Conservation (phyloP, 352 stramenopile genomes). For the Saprolegnia parasitica region DNA sequence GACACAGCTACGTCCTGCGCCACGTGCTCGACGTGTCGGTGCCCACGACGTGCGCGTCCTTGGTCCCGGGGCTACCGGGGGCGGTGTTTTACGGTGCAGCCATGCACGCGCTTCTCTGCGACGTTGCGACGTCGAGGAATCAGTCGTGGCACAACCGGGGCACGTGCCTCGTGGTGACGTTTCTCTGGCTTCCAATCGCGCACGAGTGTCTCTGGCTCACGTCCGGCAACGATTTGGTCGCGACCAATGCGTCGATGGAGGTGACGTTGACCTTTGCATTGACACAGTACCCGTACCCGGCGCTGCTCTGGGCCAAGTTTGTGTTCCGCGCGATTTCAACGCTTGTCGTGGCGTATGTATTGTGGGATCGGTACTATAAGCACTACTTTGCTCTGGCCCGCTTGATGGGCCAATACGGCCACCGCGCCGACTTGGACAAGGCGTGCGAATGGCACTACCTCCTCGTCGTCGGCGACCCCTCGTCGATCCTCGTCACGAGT, state of each 20-base stretch:
- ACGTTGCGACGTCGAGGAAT: background rate
- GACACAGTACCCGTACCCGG: constrained; percentile 4
- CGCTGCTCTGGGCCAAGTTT: constrained; percentile 10
- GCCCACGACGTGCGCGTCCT: background rate
- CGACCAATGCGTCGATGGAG: background rate
- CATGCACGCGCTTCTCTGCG: background rate
- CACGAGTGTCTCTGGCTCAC: constrained; percentile 8
- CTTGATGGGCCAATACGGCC: background rate
- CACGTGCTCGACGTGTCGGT: background rate
- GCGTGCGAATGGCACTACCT: background rate
- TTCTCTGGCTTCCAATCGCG: background rate
- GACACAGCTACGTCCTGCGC: background rate
- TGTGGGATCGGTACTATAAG: background rate
- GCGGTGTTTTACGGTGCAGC: background rate
- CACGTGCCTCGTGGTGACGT: background rate
- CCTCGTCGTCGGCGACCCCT: background rate
- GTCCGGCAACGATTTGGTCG: background rate
- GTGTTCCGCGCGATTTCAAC: background rate
- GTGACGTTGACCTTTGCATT: background rate
- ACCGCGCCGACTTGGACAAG: background rate
- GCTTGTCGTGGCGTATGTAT: background rate
- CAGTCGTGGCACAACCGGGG: background rate
- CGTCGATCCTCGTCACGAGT: constrained; percentile 8
- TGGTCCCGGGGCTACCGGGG: background rate
- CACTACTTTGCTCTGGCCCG: constrained; percentile 1